Evolutionary conservation across 2,329 filamentous ascomycete genomes (phyloP), one percentile per base, ranked within the genome.

Genomic region (Penicillium hordei): DNA sequence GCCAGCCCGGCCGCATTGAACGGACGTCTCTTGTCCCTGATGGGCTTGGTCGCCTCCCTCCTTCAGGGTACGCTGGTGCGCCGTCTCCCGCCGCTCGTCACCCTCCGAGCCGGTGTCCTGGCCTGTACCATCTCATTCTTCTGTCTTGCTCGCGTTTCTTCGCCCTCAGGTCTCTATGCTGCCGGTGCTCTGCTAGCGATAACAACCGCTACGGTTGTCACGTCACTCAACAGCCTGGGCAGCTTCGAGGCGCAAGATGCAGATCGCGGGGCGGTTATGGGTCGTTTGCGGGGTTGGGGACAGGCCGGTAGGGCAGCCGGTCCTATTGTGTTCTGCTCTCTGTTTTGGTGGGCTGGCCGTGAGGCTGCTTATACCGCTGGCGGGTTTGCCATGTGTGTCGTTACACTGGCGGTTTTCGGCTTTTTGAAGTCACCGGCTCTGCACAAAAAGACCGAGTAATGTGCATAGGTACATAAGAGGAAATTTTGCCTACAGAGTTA

Each of bases 291-390:
- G 29, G 86, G 84, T 65, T 87, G 84, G 73, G 93, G 94, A 6
- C 94, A 99, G 79, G 83, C 93, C 4, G 94, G 94, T 3, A 84
- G 94, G 34, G 91, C 93, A 0, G 75, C 96, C 12, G 94, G 94
- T 0, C 94, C 94, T 0, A 74, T 99, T 5, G 77, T 96, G 36
- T 99, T 99, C 72, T 97, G 94, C 61, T 91, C 91, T 48, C 81
- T 99, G 55, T 99, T 99, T 78, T 99, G 94, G 94, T 99, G 94
- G 94, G 93, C 91, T 7, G 94, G 94, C 0, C 82, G 94, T 46
- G 89, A 95, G 70, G 82, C 87, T 12, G 94, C 94, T 2, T 99
- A 97, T 74, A 82, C 81, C 1, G 82, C 91, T 67, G 94, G 94
- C 4, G 89, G 91, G 0, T 81, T 85, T 13, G 92, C 91, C 5